These are phyloP conservation scores for Vicia faba DNA, from an alignment of 306 rosid species.

Conservation along the genomic window DNA sequence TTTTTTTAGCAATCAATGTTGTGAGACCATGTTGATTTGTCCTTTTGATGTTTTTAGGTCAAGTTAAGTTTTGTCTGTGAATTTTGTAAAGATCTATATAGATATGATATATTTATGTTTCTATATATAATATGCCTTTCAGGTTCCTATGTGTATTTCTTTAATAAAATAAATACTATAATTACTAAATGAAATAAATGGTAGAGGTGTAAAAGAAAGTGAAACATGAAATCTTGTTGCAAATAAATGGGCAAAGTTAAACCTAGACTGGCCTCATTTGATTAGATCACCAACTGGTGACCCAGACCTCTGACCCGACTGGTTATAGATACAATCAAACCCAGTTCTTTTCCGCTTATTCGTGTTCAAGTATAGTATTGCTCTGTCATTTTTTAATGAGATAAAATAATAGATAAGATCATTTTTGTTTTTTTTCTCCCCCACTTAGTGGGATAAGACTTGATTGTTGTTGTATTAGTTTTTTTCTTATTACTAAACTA, in stretches of 20 bases:
- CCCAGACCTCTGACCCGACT: not conserved
- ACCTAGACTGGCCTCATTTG: not conserved
- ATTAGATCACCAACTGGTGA: not conserved
- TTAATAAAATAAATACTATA: not conserved
- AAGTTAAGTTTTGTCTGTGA: not conserved
- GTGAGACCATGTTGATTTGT: constrained; percentile 1
- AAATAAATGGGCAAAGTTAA: not conserved
- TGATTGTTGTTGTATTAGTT: no score
- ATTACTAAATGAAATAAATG: constrained; percentile 1
- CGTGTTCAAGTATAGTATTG: not conserved
- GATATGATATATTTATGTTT: not conserved
- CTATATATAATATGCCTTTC: constrained; percentile 15
- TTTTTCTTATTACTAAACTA: no score
- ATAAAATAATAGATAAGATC: no score
- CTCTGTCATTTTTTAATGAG: not conserved
- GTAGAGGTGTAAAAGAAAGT: constrained; percentile 1
- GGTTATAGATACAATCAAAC: no score
- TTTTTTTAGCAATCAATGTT: not conserved
- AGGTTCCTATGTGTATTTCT: not conserved
- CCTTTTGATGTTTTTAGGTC: not conserved
- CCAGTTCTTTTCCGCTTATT: not conserved
- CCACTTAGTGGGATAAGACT: no score
- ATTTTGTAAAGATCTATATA: constrained; percentile 9
- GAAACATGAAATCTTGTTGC: not conserved
- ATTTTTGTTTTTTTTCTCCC: no score